Conservation (phyloP, 2,329 filamentous ascomycete species). For the Triangularia setosa region DNA sequence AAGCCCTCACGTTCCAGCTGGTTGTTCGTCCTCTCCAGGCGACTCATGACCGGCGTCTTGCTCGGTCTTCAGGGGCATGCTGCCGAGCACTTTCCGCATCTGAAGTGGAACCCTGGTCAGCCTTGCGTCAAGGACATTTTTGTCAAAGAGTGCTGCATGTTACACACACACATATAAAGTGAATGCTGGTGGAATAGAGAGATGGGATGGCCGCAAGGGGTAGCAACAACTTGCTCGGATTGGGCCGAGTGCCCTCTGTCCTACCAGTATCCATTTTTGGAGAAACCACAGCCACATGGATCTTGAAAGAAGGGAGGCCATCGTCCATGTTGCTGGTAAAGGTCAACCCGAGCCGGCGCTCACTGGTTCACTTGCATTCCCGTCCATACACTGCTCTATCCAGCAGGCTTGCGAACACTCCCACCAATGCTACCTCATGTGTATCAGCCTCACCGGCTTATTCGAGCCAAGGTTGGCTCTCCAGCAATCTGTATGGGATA, state of each 20-base stretch:
- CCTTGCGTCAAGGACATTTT: slow-evolving; percentile 1
- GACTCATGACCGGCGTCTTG: not conserved
- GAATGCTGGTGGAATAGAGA: not conserved
- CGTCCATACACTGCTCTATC: not conserved
- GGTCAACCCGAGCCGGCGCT: not conserved
- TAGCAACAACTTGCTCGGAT: not conserved
- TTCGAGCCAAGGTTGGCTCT: not conserved
- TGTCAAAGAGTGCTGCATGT: not conserved
- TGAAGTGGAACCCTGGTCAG: not conserved
- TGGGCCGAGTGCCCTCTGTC: not conserved
- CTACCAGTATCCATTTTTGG: not conserved
- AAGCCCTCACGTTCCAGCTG: slow-evolving; percentile 1
- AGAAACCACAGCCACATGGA: not conserved
- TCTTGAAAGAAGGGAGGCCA: not conserved
- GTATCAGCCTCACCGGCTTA: not conserved
- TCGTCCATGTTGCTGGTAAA: not conserved
- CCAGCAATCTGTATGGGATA: not conserved
- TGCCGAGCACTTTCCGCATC: not conserved
- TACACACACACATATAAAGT: not conserved
- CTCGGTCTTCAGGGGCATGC: not conserved
- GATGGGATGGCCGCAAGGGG: not conserved
- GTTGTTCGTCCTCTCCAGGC: not conserved
- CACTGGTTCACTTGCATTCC: not conserved
- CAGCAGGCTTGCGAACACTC: not conserved
- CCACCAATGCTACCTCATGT: not conserved